phyloP scores from a whole-genome alignment of 2,329 filamentous ascomycete genomes.

The Claviceps sp. region DNA sequence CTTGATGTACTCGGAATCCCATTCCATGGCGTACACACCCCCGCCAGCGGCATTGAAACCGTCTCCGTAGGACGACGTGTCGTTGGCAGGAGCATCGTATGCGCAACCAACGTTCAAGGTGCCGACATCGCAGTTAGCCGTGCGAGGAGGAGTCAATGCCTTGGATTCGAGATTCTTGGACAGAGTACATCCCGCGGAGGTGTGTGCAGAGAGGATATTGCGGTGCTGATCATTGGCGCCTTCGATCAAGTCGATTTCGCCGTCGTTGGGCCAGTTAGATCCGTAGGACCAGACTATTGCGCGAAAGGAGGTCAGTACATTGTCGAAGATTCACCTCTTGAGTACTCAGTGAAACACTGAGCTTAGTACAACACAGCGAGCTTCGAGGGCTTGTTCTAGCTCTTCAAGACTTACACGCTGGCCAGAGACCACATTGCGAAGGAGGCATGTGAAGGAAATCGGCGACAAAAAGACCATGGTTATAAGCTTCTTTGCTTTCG shows the following conservation, averaged over 20 bases:
- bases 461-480: slow-evolving; percentile 54
- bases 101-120: slow-evolving; percentile 30
- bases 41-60: slow-evolving; percentile 53
- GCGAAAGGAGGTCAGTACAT: too few relatives aligned
- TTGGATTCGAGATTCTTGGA: slow-evolving; percentile 9
- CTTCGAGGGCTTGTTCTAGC: too few relatives aligned
- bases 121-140: slow-evolving; percentile 25
- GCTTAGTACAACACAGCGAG: too few relatives aligned
- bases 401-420: slow-evolving; percentile 37
- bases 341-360: too few relatives aligned
- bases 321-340: too few relatives aligned
- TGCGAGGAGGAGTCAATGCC: slow-evolving; percentile 15
- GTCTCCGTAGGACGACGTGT: slow-evolving; percentile 41
- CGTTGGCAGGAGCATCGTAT: slow-evolving; percentile 24
- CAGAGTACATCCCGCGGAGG: slow-evolving; percentile 23
- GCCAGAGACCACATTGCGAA: slow-evolving; percentile 59
- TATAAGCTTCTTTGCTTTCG: slow-evolving; percentile 49
- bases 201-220: slow-evolving; percentile 52
- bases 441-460: slow-evolving; percentile 64
- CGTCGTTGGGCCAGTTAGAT: slow-evolving; percentile 44
- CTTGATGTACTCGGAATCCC: slow-evolving; percentile 53
- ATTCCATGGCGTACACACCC: slow-evolving; percentile 59
- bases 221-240: slow-evolving; percentile 48
- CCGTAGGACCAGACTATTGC: slow-evolving; percentile 40
- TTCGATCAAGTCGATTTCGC: slow-evolving; percentile 60